Base-by-base conservation (phyloP, 305 asterid species). In the Withania somnifera region DNA sequence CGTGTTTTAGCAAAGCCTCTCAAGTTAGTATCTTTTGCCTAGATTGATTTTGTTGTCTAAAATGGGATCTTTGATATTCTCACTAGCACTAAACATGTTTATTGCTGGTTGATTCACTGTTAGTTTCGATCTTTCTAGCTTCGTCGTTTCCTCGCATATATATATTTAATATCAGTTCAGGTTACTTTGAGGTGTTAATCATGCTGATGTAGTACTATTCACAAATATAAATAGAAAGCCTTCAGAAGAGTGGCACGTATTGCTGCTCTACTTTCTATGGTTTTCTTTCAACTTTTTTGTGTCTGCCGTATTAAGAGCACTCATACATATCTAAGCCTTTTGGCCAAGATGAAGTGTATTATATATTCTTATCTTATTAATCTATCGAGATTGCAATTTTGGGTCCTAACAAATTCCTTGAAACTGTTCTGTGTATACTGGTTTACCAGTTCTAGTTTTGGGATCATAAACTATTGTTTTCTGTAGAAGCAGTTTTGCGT, bases 1-100 rank as follows among this genome's bases (percentile, higher is more conserved):
- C 97, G 99, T 47, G 98, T 96, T 84, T 85, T 96, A 88, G 99
- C 99, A 7, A 89, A 89, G 82, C 99, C 99, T 86, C 96, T 96
- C 57, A 96, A 96, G 99, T 96, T 87, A 84, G 97, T 89, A 28
- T 38, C 76, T 52, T 17, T 80, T 61, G 63, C 75, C 52, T 80
- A 64, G 77, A 28, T 40, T 26, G 9, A 24, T 73, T 15, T 45
- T 71, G 38, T 71, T 45, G 58, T 47, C 40, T 73, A 24, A 42
- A 73, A 22, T 45, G 78, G 13, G 30, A 69, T 69, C 15, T 6
- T 45, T 22, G 7, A 40, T 42, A n/a, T 22, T 69, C 20, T 68
- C 53, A 5, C 28, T 67, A 7, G 71, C 71, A 20, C 40, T 34
- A 20, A 68, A 20, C 34, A 20, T 20, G 20, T 22, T 40, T 42